phyloP scores from a whole-genome alignment of 495 filamentous ascomycete species.

The Xylaria sp. region DNA sequence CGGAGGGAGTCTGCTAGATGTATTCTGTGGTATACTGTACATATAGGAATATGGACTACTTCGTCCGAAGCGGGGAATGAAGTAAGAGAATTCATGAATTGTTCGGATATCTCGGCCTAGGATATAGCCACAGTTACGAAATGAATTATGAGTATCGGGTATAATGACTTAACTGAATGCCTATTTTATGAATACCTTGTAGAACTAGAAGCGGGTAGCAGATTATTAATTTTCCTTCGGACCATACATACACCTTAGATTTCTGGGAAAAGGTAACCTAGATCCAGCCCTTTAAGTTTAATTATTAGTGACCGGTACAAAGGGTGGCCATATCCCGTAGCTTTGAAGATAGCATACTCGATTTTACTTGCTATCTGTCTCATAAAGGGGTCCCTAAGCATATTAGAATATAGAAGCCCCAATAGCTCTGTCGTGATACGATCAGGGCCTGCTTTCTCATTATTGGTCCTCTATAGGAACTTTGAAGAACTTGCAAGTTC shows the following conservation, averaged over 20 bases:
- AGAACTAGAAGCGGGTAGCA: neutral
- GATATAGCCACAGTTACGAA: neutral
- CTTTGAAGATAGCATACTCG: neutral
- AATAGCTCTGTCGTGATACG: neutral
- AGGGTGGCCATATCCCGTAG: neutral
- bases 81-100: neutral
- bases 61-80: neutral
- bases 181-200: neutral
- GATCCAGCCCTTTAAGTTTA: neutral
- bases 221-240: neutral
- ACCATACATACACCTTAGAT: neutral
- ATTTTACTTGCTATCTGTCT: neutral
- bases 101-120: neutral
- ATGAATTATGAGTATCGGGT: neutral
- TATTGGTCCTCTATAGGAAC: neutral
- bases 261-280: neutral
- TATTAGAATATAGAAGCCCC: neutral
- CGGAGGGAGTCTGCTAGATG: slow-evolving; percentile 29
- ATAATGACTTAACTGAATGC: neutral
- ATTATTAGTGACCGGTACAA: neutral
- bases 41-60: neutral
- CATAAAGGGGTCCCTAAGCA: neutral
- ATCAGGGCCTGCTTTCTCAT: neutral
- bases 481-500: no score
- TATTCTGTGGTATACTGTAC: slow-evolving; percentile 6